Evolutionary conservation across 108 stramenopile genomes (phyloP), one percentile per base, ranked within the genome.

Genomic region (Stephanodiscus minutulus): DNA sequence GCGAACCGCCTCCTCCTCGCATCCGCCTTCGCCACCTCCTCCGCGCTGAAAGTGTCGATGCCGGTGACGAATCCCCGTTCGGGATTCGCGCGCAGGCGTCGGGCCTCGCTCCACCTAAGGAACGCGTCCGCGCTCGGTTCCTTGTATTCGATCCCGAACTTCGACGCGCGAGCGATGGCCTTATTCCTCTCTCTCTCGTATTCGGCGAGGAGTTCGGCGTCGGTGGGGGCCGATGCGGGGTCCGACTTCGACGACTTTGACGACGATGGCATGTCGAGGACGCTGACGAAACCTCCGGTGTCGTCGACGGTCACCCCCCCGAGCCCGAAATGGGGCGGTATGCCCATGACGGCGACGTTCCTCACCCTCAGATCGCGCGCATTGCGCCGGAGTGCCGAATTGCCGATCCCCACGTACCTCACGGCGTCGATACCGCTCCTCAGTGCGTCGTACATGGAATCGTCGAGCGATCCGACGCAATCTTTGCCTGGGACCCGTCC

Each of bases 81-180:
- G 5, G 88, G 88, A 74, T 87, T 86, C 33, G 83, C 81, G 64
- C 84, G 69, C 21, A 91, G 36, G n/a, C 83, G 70, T 10, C 83
- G 70, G 12, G 85, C 88, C 65, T 91, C 84, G 58, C 85, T 84
- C 92, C 92, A 93, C 58, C 83, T 83, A 31, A 90, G 63, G 58
- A 89, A 89, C 24, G 87, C 85, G 59, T 84, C 82, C 12, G 85
- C 66, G 11, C 72, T 56, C 18, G 89, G 89, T 37, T 84, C 79
- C 59, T 88, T 83, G 76, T 91, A 93, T 50, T 83, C 73, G 39
- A 83, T 84, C 2, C 89, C 89, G 77, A 89, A 93, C 63, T 93
- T 93, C 20, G 75, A 74, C 25, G 92, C 92, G 3, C 92, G 66
- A 12, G 83, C 80, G n/a, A 76, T 70, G 10, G 85, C 83, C 69